Percentiles rank a stretch among this genome's conserved stretches.
Evolutionary conservation across 495 filamentous ascomycete species (phyloP).

Genomic region (Hypoxylon rickii): DNA sequence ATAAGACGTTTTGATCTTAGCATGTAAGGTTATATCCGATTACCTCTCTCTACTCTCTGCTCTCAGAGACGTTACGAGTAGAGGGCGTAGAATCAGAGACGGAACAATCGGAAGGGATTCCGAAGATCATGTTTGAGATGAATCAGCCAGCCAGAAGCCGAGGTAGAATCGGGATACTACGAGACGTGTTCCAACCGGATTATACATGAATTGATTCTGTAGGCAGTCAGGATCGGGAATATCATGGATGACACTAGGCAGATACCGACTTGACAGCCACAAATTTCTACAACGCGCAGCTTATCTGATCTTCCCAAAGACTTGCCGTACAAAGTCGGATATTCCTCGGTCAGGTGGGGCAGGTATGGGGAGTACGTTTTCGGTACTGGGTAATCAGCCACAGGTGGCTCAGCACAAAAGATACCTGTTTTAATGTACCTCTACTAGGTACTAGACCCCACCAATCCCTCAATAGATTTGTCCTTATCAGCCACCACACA

Average conservation of each 20-base stretch:
- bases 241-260: too few species aligned
- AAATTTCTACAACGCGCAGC: not conserved
- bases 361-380: not conserved
- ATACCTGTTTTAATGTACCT: too few species aligned
- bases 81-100: not conserved
- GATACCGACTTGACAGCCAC: not conserved
- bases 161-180: too few species aligned
- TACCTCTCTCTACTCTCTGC: too few species aligned
- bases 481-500: constrained; percentile 25
- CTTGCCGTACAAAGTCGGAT: not conserved
- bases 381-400: not conserved
- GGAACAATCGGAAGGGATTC: not conserved
- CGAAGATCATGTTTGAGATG: not conserved
- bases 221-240: too few species aligned
- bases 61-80: too few species aligned
- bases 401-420: too few species aligned
- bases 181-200: too few species aligned
- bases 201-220: too few species aligned
- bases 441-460: constrained; percentile 3
- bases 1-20: not conserved
- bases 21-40: not conserved
- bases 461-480: constrained; percentile 8
- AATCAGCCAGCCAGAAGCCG: not conserved
- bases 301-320: constrained; percentile 10
- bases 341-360: not conserved